Percentiles rank a stretch among this genome's conserved stretches.
Evolutionary conservation across 331 rosid genomes (phyloP).

Genomic region (Pyrus hybrid): DNA sequence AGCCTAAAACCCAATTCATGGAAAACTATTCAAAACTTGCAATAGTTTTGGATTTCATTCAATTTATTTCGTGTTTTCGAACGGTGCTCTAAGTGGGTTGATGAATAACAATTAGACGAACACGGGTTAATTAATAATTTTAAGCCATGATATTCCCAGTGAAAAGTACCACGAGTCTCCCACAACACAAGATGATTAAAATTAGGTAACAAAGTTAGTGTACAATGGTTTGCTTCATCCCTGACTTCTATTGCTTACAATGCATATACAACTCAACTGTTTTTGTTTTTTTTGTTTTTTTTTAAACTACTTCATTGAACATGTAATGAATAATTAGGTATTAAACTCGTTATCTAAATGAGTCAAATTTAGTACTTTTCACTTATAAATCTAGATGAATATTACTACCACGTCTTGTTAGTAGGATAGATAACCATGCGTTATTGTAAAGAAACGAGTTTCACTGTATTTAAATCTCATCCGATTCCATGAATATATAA

Average conservation of each 20-base stretch:
- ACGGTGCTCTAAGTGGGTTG: background rate
- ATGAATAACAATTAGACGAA: background rate
- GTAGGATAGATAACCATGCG: background rate
- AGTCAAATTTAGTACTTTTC: no score
- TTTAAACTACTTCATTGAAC: background rate
- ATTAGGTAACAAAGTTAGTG: no score
- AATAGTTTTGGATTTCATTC: no score
- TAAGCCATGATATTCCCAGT: background rate
- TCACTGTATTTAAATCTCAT: no score
- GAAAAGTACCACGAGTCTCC: no score
- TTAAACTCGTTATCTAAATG: no score
- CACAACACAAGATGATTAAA: no score
- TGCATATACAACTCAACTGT: background rate
- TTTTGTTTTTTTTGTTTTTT: no score
- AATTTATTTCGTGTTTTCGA: background rate
- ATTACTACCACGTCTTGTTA: background rate
- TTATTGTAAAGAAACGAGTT: background rate
- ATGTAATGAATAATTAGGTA: background rate
- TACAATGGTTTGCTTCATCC: background rate
- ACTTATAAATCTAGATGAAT: no score
- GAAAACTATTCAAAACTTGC: no score
- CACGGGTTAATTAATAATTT: background rate
- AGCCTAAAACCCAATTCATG: no score
- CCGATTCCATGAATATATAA: background rate
- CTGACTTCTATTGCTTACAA: background rate